These are phyloP conservation scores for Cyclostephanos tholiformis DNA, from an alignment of 108 stramenopile genomes.

Conservation along the genomic window DNA sequence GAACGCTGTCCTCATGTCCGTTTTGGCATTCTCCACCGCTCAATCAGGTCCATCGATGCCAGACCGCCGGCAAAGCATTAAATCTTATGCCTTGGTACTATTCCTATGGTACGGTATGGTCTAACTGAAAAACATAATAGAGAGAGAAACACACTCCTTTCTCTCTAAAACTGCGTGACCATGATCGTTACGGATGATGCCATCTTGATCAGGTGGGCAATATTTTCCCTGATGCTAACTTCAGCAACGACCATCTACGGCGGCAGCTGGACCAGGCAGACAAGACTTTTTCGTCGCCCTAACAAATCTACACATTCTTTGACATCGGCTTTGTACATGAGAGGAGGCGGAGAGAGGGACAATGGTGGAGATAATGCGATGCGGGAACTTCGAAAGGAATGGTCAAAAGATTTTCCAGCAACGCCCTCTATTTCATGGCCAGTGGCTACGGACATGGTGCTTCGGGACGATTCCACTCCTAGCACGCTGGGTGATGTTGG, in stretches of 20 bases:
- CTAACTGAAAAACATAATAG: too few species aligned
- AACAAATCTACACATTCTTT: neutral
- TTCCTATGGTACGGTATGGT: too few species aligned
- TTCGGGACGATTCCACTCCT: constrained; percentile 4
- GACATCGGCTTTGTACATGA: neutral
- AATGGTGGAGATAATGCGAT: constrained; percentile 24
- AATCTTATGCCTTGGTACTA: too few species aligned
- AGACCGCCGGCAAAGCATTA: too few species aligned
- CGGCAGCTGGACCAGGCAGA: neutral
- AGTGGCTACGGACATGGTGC: constrained; percentile 12
- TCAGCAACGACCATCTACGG: constrained; percentile 10
- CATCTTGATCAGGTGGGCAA: neutral
- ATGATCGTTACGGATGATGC: neutral
- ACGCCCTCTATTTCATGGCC: constrained; percentile 46
- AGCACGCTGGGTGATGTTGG: constrained; percentile 13
- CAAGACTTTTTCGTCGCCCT: neutral
- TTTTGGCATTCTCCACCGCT: constrained; percentile 7
- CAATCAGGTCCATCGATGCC: too few species aligned
- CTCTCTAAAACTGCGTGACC: too few species aligned
- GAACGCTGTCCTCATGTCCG: constrained; percentile 26
- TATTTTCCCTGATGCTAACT: neutral
- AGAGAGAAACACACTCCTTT: too few species aligned
- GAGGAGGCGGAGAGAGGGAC: neutral
- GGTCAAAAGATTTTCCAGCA: constrained; percentile 32
- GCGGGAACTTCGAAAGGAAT: constrained; percentile 34